Conservation (phyloP, 2,329 filamentous ascomycete genomes). For the Zelopaecilomyces penicillatus region DNA sequence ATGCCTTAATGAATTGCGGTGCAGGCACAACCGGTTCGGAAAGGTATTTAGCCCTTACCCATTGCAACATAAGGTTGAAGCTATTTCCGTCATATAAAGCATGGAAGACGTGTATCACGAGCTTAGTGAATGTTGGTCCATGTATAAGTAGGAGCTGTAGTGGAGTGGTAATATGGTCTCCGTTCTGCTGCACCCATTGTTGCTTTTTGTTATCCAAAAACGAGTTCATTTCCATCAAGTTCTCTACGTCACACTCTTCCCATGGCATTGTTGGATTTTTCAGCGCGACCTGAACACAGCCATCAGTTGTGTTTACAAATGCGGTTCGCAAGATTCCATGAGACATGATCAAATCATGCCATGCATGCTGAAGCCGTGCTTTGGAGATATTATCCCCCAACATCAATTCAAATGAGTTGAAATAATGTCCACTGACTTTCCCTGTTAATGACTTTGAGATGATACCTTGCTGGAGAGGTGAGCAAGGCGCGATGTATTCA, state of each 20-base stretch:
- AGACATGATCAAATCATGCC: constrained; percentile 41
- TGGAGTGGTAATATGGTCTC: constrained; percentile 38
- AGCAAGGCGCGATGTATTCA: constrained; percentile 73
- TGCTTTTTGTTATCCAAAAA: constrained; percentile 28
- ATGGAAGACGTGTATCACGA: constrained; percentile 71
- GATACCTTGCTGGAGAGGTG: constrained; percentile 79
- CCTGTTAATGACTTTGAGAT: constrained; percentile 58
- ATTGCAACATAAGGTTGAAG: constrained; percentile 56
- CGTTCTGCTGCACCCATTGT: constrained; percentile 48
- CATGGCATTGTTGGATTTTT: constrained; percentile 35
- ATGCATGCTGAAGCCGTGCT: constrained; percentile 44
- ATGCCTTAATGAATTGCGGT: constrained; percentile 55
- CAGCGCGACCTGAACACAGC: constrained; percentile 65
- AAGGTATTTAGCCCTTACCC: constrained; percentile 32
- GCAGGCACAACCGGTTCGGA: constrained; percentile 19
- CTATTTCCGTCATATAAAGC: constrained; percentile 81
- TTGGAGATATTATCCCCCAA: constrained; percentile 40
- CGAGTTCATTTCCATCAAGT: constrained; percentile 21
- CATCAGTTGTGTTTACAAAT: constrained; percentile 66
- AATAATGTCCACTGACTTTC: constrained; percentile 55
- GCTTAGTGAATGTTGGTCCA: constrained; percentile 17
- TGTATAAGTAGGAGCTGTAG: constrained; percentile 40
- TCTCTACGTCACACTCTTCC: constrained; percentile 25
- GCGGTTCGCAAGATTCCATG: constrained; percentile 62
- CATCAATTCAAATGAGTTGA: constrained; percentile 62